These are phyloP conservation scores for Nelumbo lutea DNA, from an alignment of 164 flowering plant genomes.

Conservation along the genomic window DNA sequence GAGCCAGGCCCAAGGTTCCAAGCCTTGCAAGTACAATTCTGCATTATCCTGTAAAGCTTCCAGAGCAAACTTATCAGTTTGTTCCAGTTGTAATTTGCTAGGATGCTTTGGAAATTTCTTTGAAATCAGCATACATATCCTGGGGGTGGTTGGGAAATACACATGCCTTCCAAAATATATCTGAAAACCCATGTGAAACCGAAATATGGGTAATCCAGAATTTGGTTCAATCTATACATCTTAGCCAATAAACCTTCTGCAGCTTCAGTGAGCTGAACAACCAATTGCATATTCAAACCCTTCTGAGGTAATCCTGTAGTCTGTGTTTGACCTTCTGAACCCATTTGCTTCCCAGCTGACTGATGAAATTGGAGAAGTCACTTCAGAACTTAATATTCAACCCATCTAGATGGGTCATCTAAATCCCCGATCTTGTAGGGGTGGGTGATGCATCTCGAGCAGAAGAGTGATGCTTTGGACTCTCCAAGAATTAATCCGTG, in stretches of 20 bases:
- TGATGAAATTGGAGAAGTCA: conserved; percentile 37
- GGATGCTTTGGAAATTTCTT: conserved; percentile 94
- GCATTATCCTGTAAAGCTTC: conserved; percentile 78
- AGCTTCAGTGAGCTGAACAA: conserved; percentile 72
- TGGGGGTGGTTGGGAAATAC: conserved; percentile 76
- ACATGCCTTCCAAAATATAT: conserved; percentile 87
- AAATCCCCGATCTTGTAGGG: conserved; percentile 50
- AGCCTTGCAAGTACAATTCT: conserved; percentile 69
- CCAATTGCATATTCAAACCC: conserved; percentile 75
- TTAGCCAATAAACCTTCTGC: conserved; percentile 86
- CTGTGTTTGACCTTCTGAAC: conserved; percentile 42
- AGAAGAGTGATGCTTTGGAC: conserved; percentile 41
- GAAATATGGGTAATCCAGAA: conserved; percentile 80
- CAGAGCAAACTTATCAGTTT: conserved; percentile 72
- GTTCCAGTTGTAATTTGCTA: conserved; percentile 80
- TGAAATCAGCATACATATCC: conserved; percentile 59
- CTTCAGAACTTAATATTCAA: conserved; percentile 64
- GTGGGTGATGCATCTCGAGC: conserved; percentile 50
- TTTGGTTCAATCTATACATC: conserved; percentile 81
- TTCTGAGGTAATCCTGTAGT: conserved; percentile 43
- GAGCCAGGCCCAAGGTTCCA: conserved; percentile 96
- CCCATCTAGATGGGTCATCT: conserved; percentile 76
- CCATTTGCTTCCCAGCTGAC: conserved; percentile 27
- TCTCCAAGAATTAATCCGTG: conserved; percentile 38
- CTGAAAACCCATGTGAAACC: conserved; percentile 55